A percentile compares a stretch with the other conserved stretches of the same genome.
Evolutionary conservation across 1,284 basidiomycete genomes (phyloP).

Genomic region (Blastosporella zonata): DNA sequence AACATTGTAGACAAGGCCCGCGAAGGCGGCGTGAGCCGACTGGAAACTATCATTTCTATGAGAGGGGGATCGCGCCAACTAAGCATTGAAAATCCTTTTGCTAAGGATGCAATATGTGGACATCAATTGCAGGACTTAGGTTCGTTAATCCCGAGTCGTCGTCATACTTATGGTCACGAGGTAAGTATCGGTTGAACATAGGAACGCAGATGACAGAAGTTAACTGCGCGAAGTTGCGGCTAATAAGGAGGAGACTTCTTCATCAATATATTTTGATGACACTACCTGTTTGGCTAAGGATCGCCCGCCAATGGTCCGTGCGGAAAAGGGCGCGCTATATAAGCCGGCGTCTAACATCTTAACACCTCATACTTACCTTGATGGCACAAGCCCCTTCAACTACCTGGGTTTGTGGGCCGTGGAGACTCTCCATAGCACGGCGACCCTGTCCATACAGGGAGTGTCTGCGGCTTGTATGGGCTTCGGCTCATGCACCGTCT

Average conservation of each 20-base stretch:
- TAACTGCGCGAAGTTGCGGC: too few species aligned
- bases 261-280: neutral
- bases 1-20: neutral
- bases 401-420: constrained; percentile 40
- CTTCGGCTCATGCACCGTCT: constrained; percentile 66
- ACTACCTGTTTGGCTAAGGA: constrained; percentile 1
- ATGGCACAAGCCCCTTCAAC: constrained; percentile 41
- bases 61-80: too few species aligned
- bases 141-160: neutral
- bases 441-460: constrained; percentile 62
- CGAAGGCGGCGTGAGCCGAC: neutral
- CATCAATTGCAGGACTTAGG: neutral
- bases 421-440: constrained; percentile 61
- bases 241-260: too few species aligned
- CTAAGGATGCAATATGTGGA: too few species aligned
- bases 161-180: too few species aligned
- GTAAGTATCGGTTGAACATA: too few species aligned
- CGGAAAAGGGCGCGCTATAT: constrained; percentile 26
- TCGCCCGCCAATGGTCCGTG: constrained; percentile 44
- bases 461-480: constrained; percentile 57
- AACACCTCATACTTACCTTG: constrained; percentile 43
- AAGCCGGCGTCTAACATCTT: constrained; percentile 10
- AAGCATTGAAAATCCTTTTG: too few species aligned
- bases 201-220: too few species aligned
- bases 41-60: too few species aligned